Evolutionary conservation across 371 early-diverging fungal species (phyloP).

Genomic region (Lichtheimia corymbifera): DNA sequence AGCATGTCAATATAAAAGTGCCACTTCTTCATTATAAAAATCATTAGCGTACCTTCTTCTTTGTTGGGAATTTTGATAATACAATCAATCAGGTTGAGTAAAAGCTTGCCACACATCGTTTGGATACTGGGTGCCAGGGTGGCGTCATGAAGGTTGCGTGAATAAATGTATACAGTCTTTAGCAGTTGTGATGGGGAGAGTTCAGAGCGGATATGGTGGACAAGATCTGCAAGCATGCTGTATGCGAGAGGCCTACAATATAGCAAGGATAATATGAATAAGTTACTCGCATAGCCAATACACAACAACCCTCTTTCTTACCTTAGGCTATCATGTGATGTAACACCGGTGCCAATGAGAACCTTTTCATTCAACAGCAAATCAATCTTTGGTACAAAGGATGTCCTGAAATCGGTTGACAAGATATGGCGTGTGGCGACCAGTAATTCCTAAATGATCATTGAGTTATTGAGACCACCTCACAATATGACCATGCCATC

Average conservation of each 20-base stretch:
- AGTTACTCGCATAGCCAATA: background rate
- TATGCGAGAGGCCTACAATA: slow-evolving; percentile 86
- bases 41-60: slow-evolving; percentile 38
- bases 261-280: background rate
- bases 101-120: slow-evolving; percentile 93
- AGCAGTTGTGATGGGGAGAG: slow-evolving; percentile 78
- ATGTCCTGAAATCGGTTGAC: slow-evolving; percentile 84
- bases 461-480: too few relatives aligned
- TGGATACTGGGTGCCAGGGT: slow-evolving; percentile 88
- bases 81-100: slow-evolving; percentile 90
- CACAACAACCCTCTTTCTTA: slow-evolving; percentile 15
- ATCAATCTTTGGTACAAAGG: slow-evolving; percentile 90
- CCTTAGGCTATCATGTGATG: slow-evolving; percentile 88
- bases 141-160: slow-evolving; percentile 88
- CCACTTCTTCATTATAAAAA: background rate
- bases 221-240: slow-evolving; percentile 93
- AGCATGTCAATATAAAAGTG: background rate
- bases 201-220: slow-evolving; percentile 91
- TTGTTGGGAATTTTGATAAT: slow-evolving; percentile 74
- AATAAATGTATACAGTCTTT: slow-evolving; percentile 85
- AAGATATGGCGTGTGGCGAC: slow-evolving; percentile 95
- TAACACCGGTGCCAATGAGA: slow-evolving; percentile 90
- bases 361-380: slow-evolving; percentile 88
- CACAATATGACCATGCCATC: background rate
- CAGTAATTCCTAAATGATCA: slow-evolving; percentile 73